Base-by-base conservation (phyloP, 179 eudicot genomes). In the Kewa caespitosa region DNA sequence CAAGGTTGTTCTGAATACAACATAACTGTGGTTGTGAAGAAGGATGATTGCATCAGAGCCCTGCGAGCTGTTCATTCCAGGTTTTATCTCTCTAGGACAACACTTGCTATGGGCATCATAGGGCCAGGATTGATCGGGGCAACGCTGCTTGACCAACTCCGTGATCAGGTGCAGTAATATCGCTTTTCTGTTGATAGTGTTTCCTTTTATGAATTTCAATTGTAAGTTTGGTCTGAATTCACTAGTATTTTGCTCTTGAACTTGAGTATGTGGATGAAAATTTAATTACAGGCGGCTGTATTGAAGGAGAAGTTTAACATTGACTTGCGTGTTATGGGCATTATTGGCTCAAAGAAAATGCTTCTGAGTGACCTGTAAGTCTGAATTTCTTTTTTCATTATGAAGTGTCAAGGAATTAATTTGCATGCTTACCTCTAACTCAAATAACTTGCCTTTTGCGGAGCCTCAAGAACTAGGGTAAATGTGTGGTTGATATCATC, bases 1-100 rank as follows among this genome's bases (percentile, higher is more conserved):
- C 99, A 96, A 91, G 99, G 99, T 41, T 96, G 99, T 84, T 93
- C 99, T 38, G 99, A 96, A 86, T 91, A 96, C 83, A 96, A 96
- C 72, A 82, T 96, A 31, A 96, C 99, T 36, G 96, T 93, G 60
- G 99, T 96, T 50, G 73, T 96, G 72, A 93, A 90, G 82, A 80
- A 84, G 84, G 99, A 93, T 81, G 99, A 96, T 83, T 96, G 97
- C 82, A 82, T 91, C 37, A 93, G 84, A 87, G 99, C 98, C 27
- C 76, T 96, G 72, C 81, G 91, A 76, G 97, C 99, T 39, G 99
- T 93, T 38, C 99, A 96, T 85, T 93, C 99, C 59, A 87, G 99
- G 81, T 93, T 96, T 83, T 96, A 93, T 84, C 88, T 91, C 74
- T 93, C 99, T 38, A 89, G 88, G 80, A 96, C 99, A 68, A 91